phyloP scores from a whole-genome alignment of 2,329 filamentous ascomycete species.

The Neurospora sp. region DNA sequence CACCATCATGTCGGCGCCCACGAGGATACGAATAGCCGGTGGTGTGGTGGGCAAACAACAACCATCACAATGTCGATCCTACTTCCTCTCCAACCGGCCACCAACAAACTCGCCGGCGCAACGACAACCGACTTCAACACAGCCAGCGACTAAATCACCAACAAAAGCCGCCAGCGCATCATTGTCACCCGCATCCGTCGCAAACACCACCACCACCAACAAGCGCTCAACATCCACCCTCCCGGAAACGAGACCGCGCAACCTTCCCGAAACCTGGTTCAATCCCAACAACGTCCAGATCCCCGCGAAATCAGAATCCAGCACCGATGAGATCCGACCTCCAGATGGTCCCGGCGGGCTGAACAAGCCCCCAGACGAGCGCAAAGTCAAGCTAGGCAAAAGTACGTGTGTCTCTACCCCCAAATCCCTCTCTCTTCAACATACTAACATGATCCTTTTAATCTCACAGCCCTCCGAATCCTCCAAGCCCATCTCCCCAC shows the following conservation, averaged over 20 bases:
- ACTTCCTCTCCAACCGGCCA: neutral
- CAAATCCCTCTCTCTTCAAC: neutral
- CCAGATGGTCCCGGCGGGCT: constrained; percentile 4
- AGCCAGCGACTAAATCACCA: neutral
- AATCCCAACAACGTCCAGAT: constrained; percentile 20
- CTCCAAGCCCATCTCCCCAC: constrained; percentile 49
- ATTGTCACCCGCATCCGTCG: constrained; percentile 3
- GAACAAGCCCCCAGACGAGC: constrained; percentile 39
- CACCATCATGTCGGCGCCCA: constrained; percentile 9
- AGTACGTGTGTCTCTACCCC: constrained; percentile 23
- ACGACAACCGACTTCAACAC: neutral
- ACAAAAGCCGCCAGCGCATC: neutral
- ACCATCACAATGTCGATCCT: constrained; percentile 1
- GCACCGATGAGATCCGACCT: constrained; percentile 11
- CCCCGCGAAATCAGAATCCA: neutral
- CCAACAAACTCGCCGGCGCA: neutral
- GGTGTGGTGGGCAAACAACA: neutral
- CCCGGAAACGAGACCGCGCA: constrained; percentile 16
- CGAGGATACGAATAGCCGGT: constrained; percentile 7
- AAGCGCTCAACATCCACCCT: constrained; percentile 9
- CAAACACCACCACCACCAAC: constrained; percentile 10
- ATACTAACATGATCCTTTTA: neutral
- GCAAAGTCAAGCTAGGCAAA: constrained; percentile 53
- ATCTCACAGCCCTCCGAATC: neutral
- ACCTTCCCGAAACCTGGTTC: constrained; percentile 34